Evolutionary conservation across 179 eudicot genomes (phyloP), one percentile per base, ranked within the genome.

Genomic region (Amaranthus tricolor): DNA sequence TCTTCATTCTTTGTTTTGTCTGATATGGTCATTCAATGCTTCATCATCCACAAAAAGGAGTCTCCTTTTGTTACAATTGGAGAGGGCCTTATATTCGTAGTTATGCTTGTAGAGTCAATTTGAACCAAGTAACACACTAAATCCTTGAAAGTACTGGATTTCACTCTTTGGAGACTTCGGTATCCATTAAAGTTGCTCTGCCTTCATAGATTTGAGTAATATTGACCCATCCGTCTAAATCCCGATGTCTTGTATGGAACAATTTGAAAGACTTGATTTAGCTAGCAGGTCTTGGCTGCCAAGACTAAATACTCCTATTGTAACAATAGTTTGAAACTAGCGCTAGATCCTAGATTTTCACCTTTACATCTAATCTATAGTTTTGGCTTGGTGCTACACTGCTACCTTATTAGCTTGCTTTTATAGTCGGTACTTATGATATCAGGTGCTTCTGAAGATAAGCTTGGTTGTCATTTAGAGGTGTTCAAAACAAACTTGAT

Each of bases 21-120:
- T 67, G 57, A 67, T 49, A 50, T 50, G 70, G 71, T 51, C 51
- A 51, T 68, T 68, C 71, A 11, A 21, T 52, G 58, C 71, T 68
- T 52, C 45, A 68, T 67, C 52, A 68, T 60, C 53, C 72, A 66
- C 44, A 20, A 56, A 56, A 63, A 74, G 16, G 51, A 68, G 58
- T 63, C 24, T 9, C 51, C 71, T 20, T 56, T 51, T 58, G 55
- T 19, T 48, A 66, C 43, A 62, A 20, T 57, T 44, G 64, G 20
- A 19, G 14, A 31, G 40, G 40, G 14, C 52, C 20, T n/a, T 68
- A 58, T 55, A 72, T 74, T 19, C 58, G 20, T 48, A 10, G 19
- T 50, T 48, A 61, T 53, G 56, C 50, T 68, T 58, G n/a, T 66
- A 21, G 17, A 52, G 69, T 70, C 70, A 12, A 52, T 45, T 69